Percentiles rank a stretch among this genome's conserved stretches.
These are phyloP conservation scores for Chalaropsis thielavioides DNA, from an alignment of 2,329 filamentous ascomycete genomes.

Conservation along the genomic window DNA sequence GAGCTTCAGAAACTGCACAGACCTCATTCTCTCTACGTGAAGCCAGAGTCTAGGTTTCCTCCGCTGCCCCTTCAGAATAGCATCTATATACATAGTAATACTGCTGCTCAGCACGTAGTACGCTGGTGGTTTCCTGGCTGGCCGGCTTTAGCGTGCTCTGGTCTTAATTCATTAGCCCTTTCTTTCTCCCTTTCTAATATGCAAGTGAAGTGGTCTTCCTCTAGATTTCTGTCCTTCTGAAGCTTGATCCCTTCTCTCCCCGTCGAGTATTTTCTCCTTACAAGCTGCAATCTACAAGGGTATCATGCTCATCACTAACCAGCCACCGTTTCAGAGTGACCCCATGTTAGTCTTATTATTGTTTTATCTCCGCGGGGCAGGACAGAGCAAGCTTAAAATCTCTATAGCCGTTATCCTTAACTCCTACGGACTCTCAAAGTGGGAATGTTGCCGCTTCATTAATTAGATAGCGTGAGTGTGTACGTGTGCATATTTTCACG, in stretches of 20 bases:
- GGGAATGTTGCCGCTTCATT: too few relatives aligned
- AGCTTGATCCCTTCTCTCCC: not conserved
- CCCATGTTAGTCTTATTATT: not conserved
- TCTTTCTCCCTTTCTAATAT: not conserved
- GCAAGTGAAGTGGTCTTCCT: not conserved
- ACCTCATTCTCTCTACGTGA: not conserved
- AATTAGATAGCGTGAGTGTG: not conserved
- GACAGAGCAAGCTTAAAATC: not conserved
- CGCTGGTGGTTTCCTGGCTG: not conserved
- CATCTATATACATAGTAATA: not conserved
- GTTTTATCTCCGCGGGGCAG: not conserved
- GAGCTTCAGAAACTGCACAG: not conserved
- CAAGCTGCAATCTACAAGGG: not conserved
- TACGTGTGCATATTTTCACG: not conserved
- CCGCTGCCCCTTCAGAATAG: not conserved
- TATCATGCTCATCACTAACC: not conserved
- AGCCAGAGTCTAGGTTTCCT: not conserved
- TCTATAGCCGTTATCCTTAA: not conserved
- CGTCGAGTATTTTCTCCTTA: not conserved
- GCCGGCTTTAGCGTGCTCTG: not conserved
- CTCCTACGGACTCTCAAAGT: not conserved
- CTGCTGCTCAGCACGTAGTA: not conserved
- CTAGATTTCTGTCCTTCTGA: not conserved
- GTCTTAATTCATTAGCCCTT: slow-evolving; percentile 3
- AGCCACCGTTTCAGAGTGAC: not conserved